Percentiles rank a stretch among this genome's conserved stretches.
phyloP scores from a whole-genome alignment of 2,329 filamentous ascomycete genomes.

The Pseudogymnoascus sp. region DNA sequence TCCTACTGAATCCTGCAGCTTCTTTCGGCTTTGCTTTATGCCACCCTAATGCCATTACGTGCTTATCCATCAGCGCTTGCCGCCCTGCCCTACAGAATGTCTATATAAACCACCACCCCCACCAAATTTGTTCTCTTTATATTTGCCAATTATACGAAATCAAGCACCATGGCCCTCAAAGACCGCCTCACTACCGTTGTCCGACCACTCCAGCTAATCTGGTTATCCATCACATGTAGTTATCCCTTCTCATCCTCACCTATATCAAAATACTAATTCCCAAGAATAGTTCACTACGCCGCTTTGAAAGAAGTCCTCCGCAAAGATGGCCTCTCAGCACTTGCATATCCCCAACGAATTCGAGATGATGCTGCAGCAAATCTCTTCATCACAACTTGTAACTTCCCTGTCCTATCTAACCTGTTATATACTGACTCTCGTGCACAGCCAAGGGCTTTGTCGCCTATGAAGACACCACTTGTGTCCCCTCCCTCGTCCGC shows the following conservation, averaged over 20 bases:
- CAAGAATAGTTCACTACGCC: conserved; percentile 18
- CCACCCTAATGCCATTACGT: background rate
- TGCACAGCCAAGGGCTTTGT: conserved; percentile 25
- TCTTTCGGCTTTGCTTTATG: conserved; percentile 11
- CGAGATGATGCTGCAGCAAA: conserved; percentile 22
- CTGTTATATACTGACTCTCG: conserved; percentile 11
- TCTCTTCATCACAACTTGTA: conserved; percentile 22
- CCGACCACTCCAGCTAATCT: background rate
- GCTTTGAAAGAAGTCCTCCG: conserved; percentile 19
- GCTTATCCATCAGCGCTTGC: background rate
- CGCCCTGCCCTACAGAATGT: background rate
- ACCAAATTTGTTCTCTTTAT: background rate
- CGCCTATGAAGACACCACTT: conserved; percentile 30
- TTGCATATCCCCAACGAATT: conserved; percentile 16
- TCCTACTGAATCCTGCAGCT: background rate
- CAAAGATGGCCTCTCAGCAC: conserved; percentile 19
- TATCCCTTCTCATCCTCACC: background rate
- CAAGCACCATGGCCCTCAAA: background rate
- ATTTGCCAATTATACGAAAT: background rate
- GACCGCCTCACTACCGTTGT: background rate
- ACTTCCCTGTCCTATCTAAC: background rate
- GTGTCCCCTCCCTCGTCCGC: conserved; percentile 27
- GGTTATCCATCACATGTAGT: background rate
- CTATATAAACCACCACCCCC: conserved; percentile 1
- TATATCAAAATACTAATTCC: conserved; percentile 3